phyloP scores from a whole-genome alignment of 1,139 yeast genomes.

The Pichia sp. region DNA sequence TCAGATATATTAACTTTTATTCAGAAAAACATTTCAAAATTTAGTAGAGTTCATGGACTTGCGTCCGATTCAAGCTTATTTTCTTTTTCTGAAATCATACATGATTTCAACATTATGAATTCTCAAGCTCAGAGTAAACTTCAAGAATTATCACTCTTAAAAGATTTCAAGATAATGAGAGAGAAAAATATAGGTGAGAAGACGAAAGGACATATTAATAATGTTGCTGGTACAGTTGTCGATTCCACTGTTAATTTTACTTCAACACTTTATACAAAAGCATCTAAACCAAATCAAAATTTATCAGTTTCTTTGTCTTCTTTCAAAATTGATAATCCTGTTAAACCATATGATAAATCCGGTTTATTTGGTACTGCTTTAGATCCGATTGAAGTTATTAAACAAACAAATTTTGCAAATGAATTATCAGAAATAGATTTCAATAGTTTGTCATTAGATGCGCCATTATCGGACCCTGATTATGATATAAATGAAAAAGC shows the following conservation, averaged over 20 bases:
- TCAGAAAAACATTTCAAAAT: conserved; percentile 31
- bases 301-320: conserved; percentile 20
- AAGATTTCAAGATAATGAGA: conserved; percentile 25
- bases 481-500: neutral
- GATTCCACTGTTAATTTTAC: conserved; percentile 26
- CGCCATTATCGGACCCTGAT: neutral
- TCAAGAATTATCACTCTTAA: conserved; percentile 32
- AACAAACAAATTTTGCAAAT: conserved; percentile 1
- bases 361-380: conserved; percentile 28
- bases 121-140: conserved; percentile 31
- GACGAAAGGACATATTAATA: conserved; percentile 23
- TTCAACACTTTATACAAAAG: conserved; percentile 27
- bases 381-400: conserved; percentile 25
- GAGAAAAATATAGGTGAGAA: conserved; percentile 23
- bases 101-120: conserved; percentile 28
- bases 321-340: conserved; percentile 29
- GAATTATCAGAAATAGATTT: conserved; percentile 9
- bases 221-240: conserved; percentile 25
- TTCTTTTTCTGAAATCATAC: conserved; percentile 19
- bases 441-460: neutral
- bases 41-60: conserved; percentile 38
- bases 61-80: conserved; percentile 14
- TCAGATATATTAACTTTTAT: conserved; percentile 31
- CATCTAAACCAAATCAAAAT: conserved; percentile 27
- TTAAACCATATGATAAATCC: conserved; percentile 23